These are phyloP conservation scores for Arachis stenosperma DNA, from an alignment of 306 rosid genomes.

Conservation along the genomic window DNA sequence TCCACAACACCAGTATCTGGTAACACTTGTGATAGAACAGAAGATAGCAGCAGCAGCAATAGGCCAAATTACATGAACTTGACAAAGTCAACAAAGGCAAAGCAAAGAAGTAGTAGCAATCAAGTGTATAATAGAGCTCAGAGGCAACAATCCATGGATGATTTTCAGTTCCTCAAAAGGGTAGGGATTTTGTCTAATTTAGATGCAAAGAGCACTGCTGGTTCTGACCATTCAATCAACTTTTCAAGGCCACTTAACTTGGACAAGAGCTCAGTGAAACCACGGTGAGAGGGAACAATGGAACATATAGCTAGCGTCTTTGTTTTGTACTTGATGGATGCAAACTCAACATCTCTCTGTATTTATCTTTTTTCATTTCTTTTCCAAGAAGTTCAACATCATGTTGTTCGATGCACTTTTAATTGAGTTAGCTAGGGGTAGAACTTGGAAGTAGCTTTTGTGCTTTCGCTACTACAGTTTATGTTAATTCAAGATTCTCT, in stretches of 20 bases:
- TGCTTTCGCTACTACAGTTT: constrained; percentile 16
- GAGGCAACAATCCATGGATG: constrained; percentile 98
- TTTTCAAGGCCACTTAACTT: constrained; percentile 64
- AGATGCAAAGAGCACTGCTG: constrained; percentile 80
- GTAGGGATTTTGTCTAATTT: constrained; percentile 64
- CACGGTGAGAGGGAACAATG: constrained; percentile 37
- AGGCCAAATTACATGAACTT: constrained; percentile 87
- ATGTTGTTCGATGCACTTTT: constrained; percentile 59
- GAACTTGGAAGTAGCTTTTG: constrained; percentile 37
- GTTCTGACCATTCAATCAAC: constrained; percentile 70
- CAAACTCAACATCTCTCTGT: constrained; percentile 31
- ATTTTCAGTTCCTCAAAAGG: constrained; percentile 76
- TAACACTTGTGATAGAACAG: constrained; percentile 76
- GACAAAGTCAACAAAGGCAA: constrained; percentile 85
- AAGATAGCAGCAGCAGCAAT: constrained; percentile 54
- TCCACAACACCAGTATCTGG: constrained; percentile 82
- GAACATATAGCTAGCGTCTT: too few species aligned
- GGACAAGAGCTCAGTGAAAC: constrained; percentile 57
- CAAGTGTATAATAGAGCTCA: constrained; percentile 59
- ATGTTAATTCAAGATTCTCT: constrained; percentile 30
- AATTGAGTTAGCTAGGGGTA: constrained; percentile 26
- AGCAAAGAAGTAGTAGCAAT: constrained; percentile 48
- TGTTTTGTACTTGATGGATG: constrained; percentile 15
- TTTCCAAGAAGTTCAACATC: constrained; percentile 65
- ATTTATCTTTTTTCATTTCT: constrained; percentile 22